phyloP scores from a whole-genome alignment of 345 rosid genomes.

The Murraya koenigii region DNA sequence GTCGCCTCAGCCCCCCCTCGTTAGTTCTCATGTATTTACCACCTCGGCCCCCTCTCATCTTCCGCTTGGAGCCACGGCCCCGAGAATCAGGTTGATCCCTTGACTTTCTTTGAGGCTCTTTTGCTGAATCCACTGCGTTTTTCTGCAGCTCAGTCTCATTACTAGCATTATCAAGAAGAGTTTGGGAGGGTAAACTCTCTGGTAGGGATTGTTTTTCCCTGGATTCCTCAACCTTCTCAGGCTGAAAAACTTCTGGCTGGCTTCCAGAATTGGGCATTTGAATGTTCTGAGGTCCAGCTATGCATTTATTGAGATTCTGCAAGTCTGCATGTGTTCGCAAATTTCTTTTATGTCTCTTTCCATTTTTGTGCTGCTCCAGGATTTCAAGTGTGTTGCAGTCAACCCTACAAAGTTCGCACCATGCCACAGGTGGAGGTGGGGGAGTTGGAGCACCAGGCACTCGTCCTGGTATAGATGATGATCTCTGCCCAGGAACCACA shows the following conservation, averaged over 20 bases:
- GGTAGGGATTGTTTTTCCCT: conserved; percentile 15
- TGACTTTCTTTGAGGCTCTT: conserved; percentile 22
- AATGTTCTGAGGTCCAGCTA: conserved; percentile 21
- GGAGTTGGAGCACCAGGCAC: conserved; percentile 22
- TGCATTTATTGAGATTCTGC: conserved; percentile 22
- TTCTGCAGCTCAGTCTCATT: conserved; percentile 26
- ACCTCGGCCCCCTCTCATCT: conserved; percentile 29
- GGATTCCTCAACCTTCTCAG: conserved; percentile 16
- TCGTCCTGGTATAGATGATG: conserved; percentile 5
- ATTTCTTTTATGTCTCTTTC: conserved; percentile 40
- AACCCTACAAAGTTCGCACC: conserved; percentile 46
- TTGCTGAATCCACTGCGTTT: conserved; percentile 15
- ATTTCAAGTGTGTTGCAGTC: conserved; percentile 37
- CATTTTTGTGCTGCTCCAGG: conserved; percentile 41
- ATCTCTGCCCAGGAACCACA: conserved; percentile 18
- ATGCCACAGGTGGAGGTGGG: conserved; percentile 33
- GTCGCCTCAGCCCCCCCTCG: conserved; percentile 28
- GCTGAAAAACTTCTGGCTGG: conserved; percentile 10
- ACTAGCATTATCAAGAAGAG: conserved; percentile 6
- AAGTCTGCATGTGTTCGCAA: conserved; percentile 19
- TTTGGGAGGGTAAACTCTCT: conserved; percentile 6
- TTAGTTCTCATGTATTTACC: conserved; percentile 23
- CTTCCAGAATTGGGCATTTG: conserved; percentile 16
- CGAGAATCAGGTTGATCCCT: conserved; percentile 21
- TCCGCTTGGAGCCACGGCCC: conserved; percentile 26